A percentile compares a stretch with the other conserved stretches of the same genome.
These are phyloP conservation scores for Galium porrigens DNA, from an alignment of 305 asterid species.

Conservation along the genomic window DNA sequence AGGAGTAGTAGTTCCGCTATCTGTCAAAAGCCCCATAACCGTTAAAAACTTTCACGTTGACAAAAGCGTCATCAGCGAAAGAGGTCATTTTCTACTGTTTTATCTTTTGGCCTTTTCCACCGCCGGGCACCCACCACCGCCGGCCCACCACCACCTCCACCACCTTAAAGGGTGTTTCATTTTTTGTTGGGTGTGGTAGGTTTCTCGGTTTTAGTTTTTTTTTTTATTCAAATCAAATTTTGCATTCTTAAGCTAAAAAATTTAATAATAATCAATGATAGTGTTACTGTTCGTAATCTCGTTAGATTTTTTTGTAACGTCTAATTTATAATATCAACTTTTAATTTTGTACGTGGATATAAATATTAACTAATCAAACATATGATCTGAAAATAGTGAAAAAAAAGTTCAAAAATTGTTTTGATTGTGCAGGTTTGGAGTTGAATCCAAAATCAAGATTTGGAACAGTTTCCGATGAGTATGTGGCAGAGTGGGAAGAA, in stretches of 20 bases:
- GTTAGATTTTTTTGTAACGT: no score
- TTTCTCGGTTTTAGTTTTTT: background rate
- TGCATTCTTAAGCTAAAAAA: no score
- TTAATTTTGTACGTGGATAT: no score
- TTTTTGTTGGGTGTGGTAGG: background rate
- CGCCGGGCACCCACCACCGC: background rate
- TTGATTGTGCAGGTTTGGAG: background rate
- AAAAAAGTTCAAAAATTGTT: background rate
- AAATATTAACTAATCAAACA: no score
- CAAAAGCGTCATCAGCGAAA: slow-evolving; percentile 19
- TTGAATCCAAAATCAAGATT: slow-evolving; percentile 15
- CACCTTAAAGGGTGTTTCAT: background rate
- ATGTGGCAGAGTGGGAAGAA: slow-evolving; percentile 18
- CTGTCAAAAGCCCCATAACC: slow-evolving; percentile 31
- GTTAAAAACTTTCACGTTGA: slow-evolving; percentile 22
- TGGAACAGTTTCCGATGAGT: slow-evolving; percentile 17
- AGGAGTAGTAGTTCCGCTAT: slow-evolving; percentile 26
- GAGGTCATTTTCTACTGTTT: slow-evolving; percentile 14
- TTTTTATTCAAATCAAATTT: background rate
- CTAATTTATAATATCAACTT: no score
- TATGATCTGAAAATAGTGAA: no score
- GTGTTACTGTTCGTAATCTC: no score
- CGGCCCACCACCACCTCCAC: background rate
- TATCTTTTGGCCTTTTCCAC: slow-evolving; percentile 15
- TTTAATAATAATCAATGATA: no score